Base-by-base conservation (phyloP, 768 basidiomycete genomes). In the Serendipita sp. region DNA sequence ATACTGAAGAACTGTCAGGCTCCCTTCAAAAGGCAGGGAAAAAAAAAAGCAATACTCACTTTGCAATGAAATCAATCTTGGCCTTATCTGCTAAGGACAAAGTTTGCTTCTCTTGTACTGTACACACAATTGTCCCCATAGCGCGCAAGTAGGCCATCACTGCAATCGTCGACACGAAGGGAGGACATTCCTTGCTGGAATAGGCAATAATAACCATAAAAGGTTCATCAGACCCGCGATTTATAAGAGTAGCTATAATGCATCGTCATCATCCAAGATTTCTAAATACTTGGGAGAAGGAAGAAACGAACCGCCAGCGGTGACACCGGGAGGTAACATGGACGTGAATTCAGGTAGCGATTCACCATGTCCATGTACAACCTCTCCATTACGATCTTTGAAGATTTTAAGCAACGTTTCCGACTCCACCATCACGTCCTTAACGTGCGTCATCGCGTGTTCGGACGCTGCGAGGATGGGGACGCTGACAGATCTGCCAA, bases 1-100 rank as follows among this genome's bases (percentile, higher is more conserved):
- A 94, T 92, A 69, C 89, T 91, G 65, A 38, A 53, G 38, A 42
- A 41, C 30, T n/a, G 31, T 62, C 33, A 13, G 13, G n/a, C n/a
- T 7, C 38, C 44, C 45, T 11, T 31, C 17, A 4, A 5, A 14
- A 16, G 14, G 9, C 24, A 28, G 42, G 13, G 30, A 13, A 24
- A n/a, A 28, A 34, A 17, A 24, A 20, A 31, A n/a, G 9, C 44
- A 45, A 58, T 24, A 31, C 82, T 45, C 61, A 89, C 89, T 94
- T 93, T 13, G 90, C 92, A 64, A 94, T 94, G 73, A 94, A 94
- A 45, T 90, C 71, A 66, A 86, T 84, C 74, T 95, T 96, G 1
- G 93, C 88, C 70, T 95, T 94, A 71, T 97, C 94, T 17, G 94
- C 94, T 2, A 95, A 78, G 41, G 90, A 85, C 90, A 96, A 94